Conservation (phyloP, 2,329 filamentous ascomycete genomes). For the Aspergillus flavus region DNA sequence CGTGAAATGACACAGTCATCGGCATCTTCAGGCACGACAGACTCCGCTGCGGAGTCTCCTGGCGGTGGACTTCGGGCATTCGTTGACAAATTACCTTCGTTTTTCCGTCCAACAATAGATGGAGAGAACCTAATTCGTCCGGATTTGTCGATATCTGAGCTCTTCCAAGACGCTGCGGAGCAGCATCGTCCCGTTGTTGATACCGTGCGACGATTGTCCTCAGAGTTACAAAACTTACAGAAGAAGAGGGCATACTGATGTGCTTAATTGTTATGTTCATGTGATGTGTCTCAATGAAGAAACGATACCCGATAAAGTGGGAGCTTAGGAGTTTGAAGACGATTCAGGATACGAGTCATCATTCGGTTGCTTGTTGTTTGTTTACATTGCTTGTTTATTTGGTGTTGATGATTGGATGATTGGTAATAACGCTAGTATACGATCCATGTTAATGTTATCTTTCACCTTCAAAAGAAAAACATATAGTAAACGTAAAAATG, state of each 20-base stretch:
- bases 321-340: neutral
- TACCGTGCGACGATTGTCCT: slow-evolving; percentile 29
- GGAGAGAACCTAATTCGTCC: neutral
- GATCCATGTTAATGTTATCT: neutral
- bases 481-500: too few relatives aligned
- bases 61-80: neutral
- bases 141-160: slow-evolving; percentile 12
- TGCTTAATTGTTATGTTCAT: neutral
- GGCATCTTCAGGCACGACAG: neutral
- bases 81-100: slow-evolving; percentile 5
- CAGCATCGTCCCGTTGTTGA: slow-evolving; percentile 33
- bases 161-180: slow-evolving; percentile 28
- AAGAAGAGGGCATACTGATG: slow-evolving; percentile 6
- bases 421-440: neutral
- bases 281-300: neutral
- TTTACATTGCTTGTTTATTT: neutral
- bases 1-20: slow-evolving; percentile 21
- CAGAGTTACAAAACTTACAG: slow-evolving; percentile 26
- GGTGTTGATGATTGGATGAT: neutral
- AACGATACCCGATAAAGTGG: neutral
- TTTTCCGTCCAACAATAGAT: slow-evolving; percentile 5
- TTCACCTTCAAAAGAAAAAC: neutral
- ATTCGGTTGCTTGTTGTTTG: neutral
- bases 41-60: neutral
- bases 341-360: neutral